phyloP scores from a whole-genome alignment of 345 rosid genomes.

The Heritiera fomes region DNA sequence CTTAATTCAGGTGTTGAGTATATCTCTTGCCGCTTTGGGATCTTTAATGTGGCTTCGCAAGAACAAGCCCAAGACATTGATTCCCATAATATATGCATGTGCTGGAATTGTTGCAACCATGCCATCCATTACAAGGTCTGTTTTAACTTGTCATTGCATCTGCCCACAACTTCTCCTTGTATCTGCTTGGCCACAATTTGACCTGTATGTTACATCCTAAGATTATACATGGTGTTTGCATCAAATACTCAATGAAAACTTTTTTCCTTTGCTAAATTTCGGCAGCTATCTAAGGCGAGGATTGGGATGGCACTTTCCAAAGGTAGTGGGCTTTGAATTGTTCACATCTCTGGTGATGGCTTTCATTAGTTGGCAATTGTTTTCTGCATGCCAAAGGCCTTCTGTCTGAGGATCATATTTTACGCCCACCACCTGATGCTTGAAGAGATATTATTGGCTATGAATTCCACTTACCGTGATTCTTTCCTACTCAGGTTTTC shows the following conservation, averaged over 20 bases:
- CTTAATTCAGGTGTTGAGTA: conserved; percentile 67
- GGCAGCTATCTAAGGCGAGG: conserved; percentile 81
- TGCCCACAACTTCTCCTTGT: background rate
- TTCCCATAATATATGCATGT: conserved; percentile 84
- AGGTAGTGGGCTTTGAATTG: conserved; percentile 90
- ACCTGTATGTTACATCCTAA: background rate
- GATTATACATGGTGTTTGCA: background rate
- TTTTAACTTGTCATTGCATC: background rate
- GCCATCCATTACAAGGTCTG: conserved; percentile 88
- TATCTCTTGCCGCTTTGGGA: conserved; percentile 93
- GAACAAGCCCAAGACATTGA: conserved; percentile 85
- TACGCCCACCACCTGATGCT: background rate
- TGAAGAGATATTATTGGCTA: background rate
- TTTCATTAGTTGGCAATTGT: conserved; percentile 88
- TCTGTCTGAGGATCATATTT: conserved; percentile 46
- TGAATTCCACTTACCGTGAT: background rate
- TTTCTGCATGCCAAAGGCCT: conserved; percentile 82
- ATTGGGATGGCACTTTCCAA: conserved; percentile 88
- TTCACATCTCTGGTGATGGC: conserved; percentile 80
- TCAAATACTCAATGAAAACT: background rate
- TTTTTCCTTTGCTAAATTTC: conserved; percentile 17
- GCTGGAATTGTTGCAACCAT: conserved; percentile 91
- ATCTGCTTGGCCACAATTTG: background rate
- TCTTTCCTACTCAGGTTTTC: background rate
- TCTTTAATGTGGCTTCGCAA: conserved; percentile 97